Evolutionary conservation across 2,329 filamentous ascomycete genomes (phyloP).

Genomic region (Ophiostoma sp.): DNA sequence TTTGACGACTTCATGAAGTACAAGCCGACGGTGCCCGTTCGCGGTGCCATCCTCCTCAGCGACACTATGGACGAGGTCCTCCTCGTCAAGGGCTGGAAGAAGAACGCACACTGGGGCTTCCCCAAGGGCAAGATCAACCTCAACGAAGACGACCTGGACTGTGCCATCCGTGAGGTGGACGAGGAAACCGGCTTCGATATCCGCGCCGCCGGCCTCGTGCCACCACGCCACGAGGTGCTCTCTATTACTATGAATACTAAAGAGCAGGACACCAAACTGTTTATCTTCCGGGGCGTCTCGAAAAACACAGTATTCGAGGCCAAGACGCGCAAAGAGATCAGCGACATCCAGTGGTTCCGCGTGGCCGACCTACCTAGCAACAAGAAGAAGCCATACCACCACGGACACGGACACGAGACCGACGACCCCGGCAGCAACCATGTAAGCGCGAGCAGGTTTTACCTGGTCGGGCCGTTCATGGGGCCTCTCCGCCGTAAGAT

Average conservation of each 20-base stretch:
- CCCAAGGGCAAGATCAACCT: conserved; percentile 97
- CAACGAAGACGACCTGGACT: conserved; percentile 88
- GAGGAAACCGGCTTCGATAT: conserved; percentile 94
- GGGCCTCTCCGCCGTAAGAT: conserved; percentile 86
- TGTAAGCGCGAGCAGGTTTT: conserved; percentile 43
- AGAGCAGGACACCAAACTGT: conserved; percentile 75
- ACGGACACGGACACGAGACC: conserved; percentile 49
- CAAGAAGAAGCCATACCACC: conserved; percentile 58
- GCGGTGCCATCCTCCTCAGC: conserved; percentile 90
- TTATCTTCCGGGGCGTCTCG: conserved; percentile 83
- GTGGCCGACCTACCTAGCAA: conserved; percentile 81
- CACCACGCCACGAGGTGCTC: conserved; percentile 59
- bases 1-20: conserved; percentile 92
- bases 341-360: conserved; percentile 92
- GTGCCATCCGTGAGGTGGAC: conserved; percentile 88
- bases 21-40: conserved; percentile 89
- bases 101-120: conserved; percentile 92
- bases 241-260: neutral
- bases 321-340: conserved; percentile 92
- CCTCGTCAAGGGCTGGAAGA: conserved; percentile 97
- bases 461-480: conserved; percentile 84
- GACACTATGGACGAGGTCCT: conserved; percentile 90
- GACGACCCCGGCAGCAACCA: conserved; percentile 56
- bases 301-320: conserved; percentile 85
- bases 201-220: conserved; percentile 67